Evolutionary conservation across 495 filamentous ascomycete species (phyloP).

Genomic region (Neurospora sp.): DNA sequence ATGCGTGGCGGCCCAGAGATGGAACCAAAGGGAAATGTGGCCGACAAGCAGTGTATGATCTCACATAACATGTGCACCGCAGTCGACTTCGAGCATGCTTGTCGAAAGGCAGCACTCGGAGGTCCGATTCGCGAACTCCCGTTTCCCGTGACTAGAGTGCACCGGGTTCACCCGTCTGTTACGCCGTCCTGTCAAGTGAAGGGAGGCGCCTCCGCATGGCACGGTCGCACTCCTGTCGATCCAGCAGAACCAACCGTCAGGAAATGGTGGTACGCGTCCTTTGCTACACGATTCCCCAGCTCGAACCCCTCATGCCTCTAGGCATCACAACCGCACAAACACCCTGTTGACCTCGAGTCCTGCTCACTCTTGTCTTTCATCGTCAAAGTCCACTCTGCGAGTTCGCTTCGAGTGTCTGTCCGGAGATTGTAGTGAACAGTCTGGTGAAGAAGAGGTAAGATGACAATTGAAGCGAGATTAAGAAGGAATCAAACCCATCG

Average conservation of each 20-base stretch:
- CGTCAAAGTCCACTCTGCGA: not conserved
- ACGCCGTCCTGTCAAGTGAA: not conserved
- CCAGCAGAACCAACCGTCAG: not conserved
- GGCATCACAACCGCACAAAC: not conserved
- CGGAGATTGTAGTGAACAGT: not conserved
- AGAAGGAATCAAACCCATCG: not conserved
- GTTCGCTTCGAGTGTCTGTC: not conserved
- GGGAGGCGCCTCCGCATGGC: not conserved
- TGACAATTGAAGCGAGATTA: not conserved
- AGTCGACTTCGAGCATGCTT: not conserved
- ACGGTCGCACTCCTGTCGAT: not conserved
- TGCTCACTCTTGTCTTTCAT: not conserved
- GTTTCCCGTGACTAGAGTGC: not conserved
- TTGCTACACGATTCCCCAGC: not conserved
- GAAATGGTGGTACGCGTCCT: not conserved
- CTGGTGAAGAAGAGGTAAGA: not conserved
- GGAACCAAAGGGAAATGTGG: not conserved
- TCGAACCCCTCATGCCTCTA: not conserved
- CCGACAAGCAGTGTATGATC: not conserved
- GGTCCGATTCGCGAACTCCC: not conserved
- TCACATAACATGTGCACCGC: not conserved
- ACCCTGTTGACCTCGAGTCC: not conserved
- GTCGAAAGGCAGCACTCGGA: not conserved
- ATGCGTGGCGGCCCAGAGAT: not conserved
- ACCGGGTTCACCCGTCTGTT: not conserved